Evolutionary conservation across 108 stramenopile species (phyloP).

Genomic region (Pelagomonas calceolata): DNA sequence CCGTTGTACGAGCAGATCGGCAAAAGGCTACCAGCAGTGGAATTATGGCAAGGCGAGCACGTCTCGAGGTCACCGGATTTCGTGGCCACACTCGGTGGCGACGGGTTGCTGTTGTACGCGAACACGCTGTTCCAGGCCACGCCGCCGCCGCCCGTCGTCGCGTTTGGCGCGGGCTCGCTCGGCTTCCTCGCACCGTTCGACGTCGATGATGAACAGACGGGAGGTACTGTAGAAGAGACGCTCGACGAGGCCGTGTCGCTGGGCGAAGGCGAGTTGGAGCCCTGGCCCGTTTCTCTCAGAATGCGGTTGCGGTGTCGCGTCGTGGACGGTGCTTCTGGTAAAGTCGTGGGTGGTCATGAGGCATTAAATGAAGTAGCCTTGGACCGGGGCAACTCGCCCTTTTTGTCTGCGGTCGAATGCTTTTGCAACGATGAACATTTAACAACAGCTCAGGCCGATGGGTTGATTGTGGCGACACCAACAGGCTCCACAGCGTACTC

Average conservation of each 20-base stretch:
- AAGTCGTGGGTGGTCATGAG: constrained; percentile 52
- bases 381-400: constrained; percentile 78
- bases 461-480: constrained; percentile 86
- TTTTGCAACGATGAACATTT: constrained; percentile 80
- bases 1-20: not conserved
- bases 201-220: constrained; percentile 32
- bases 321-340: constrained; percentile 47
- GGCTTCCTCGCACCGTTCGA: constrained; percentile 86
- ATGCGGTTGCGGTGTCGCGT: constrained; percentile 80
- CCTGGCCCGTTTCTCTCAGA: constrained; percentile 49
- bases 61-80: not conserved
- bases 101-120: constrained; percentile 62
- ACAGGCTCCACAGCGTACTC: constrained; percentile 92
- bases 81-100: constrained; percentile 23
- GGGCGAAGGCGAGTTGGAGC: not conserved
- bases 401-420: constrained; percentile 74
- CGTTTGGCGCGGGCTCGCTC: constrained; percentile 74
- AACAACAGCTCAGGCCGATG: constrained; percentile 92
- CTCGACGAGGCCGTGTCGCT: not conserved
- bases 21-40: not conserved
- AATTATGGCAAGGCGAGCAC: not conserved
- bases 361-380: constrained; percentile 92
- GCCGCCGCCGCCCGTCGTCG: constrained; percentile 67
- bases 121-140: constrained; percentile 40
- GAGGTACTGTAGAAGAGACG: constrained; percentile 1